Conservation (phyloP, 192 early-diverging fungal genomes). For the Obelidium mucronatum region DNA sequence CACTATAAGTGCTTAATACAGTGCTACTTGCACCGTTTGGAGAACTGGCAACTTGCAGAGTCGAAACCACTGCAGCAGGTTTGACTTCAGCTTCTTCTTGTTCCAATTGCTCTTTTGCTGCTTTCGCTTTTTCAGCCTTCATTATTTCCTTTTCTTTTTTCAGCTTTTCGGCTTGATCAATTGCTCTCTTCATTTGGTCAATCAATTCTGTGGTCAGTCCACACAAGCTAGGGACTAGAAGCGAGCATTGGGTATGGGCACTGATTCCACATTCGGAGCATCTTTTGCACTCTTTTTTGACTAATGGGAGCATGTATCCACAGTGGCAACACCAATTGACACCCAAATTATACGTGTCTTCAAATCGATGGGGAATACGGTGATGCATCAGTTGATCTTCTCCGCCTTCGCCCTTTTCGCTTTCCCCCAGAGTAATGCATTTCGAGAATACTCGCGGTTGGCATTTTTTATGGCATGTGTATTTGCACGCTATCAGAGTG, state of each 20-base stretch:
- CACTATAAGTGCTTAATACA: background rate
- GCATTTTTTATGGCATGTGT: slow-evolving; percentile 93
- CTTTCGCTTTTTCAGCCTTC: slow-evolving; percentile 60
- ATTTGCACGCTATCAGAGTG: slow-evolving; percentile 77
- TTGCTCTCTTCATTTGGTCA: slow-evolving; percentile 84
- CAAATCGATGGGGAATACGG: slow-evolving; percentile 96
- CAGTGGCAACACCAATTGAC: slow-evolving; percentile 98
- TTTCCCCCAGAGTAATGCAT: slow-evolving; percentile 80
- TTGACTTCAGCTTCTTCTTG: background rate
- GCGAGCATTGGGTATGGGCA: slow-evolving; percentile 85
- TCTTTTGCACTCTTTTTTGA: slow-evolving; percentile 67
- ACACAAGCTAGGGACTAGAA: slow-evolving; percentile 91
- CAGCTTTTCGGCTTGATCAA: slow-evolving; percentile 68
- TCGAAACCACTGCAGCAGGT: background rate
- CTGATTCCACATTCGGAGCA: slow-evolving; percentile 80
- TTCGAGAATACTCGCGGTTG: slow-evolving; percentile 85
- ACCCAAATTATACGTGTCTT: slow-evolving; percentile 79
- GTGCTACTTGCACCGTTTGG: background rate
- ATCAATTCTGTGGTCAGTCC: slow-evolving; percentile 89
- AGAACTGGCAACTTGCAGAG: background rate
- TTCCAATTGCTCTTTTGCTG: slow-evolving; percentile 38
- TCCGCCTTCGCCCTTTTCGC: slow-evolving; percentile 58
- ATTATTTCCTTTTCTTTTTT: slow-evolving; percentile 60
- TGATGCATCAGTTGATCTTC: slow-evolving; percentile 73
- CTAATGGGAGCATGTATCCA: slow-evolving; percentile 92